A percentile compares a stretch with the other conserved stretches of the same genome.
phyloP scores from a whole-genome alignment of 768 basidiomycete genomes.

The Dictyophora rubrovolvata region DNA sequence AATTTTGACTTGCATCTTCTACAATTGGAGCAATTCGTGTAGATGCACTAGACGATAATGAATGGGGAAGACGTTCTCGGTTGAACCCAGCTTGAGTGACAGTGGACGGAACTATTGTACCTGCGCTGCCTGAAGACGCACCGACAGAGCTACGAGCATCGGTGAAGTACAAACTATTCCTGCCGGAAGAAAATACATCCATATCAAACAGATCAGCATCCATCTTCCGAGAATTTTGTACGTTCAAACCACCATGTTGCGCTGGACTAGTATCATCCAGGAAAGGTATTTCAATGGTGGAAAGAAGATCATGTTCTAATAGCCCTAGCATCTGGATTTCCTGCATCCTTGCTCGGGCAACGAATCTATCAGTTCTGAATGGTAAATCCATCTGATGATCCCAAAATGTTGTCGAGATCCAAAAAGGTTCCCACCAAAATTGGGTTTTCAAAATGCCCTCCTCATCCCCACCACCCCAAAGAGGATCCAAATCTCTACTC shows the following conservation, averaged over 20 bases:
- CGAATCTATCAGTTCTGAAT: constrained; percentile 64
- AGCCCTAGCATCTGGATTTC: constrained; percentile 93
- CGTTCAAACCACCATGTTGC: constrained; percentile 21
- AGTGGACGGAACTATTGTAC: constrained; percentile 21
- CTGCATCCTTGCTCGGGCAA: constrained; percentile 94
- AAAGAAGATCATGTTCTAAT: constrained; percentile 82
- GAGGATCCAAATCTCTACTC: constrained; percentile 47
- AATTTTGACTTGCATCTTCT: constrained; percentile 34
- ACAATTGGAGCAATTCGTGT: constrained; percentile 45
- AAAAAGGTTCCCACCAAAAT: constrained; percentile 90
- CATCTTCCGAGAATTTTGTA: constrained; percentile 33
- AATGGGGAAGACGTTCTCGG: constrained; percentile 35
- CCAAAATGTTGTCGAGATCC: constrained; percentile 77
- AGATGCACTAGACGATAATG: constrained; percentile 32
- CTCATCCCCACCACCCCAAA: constrained; percentile 65
- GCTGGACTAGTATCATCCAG: constrained; percentile 37
- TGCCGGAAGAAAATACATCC: constrained; percentile 50
- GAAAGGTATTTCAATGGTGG: constrained; percentile 81
- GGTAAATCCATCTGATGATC: constrained; percentile 81
- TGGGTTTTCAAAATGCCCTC: constrained; percentile 29
- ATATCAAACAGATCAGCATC: constrained; percentile 70
- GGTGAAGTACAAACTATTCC: constrained; percentile 22
- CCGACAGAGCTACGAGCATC: constrained; percentile 27
- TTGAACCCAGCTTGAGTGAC: constrained; percentile 30
- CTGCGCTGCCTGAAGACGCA: constrained; percentile 29